These are phyloP conservation scores for Trametes cinnabarina DNA, from an alignment of 768 basidiomycete species.

Conservation along the genomic window DNA sequence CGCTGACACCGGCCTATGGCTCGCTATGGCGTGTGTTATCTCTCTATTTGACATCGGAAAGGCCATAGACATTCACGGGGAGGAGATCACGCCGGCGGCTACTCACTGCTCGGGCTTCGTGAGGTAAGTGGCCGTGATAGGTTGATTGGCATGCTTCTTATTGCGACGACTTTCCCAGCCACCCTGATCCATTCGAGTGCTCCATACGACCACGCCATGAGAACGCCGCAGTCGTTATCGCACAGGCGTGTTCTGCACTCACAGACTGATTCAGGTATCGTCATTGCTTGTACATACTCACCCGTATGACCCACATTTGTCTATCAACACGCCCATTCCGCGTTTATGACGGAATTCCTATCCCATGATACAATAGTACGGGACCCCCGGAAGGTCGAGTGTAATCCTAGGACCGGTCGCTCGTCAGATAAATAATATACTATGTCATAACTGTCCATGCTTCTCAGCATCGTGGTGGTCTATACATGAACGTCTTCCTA, in stretches of 20 bases:
- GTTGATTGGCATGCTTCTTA: background rate
- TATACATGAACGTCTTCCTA: too few relatives aligned
- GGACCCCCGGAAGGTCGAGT: too few relatives aligned
- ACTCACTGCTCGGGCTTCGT: slow-evolving; percentile 46
- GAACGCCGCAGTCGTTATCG: slow-evolving; percentile 19
- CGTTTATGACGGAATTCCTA: too few relatives aligned
- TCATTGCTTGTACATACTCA: background rate
- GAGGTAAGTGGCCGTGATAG: slow-evolving; percentile 32
- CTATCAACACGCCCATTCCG: too few relatives aligned
- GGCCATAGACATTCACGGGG: slow-evolving; percentile 41
- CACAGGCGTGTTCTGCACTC: slow-evolving; percentile 13
- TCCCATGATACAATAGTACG: too few relatives aligned
- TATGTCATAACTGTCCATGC: too few relatives aligned
- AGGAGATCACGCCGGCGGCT: slow-evolving; percentile 37
- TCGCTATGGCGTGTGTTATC: slow-evolving; percentile 43
- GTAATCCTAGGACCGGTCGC: too few relatives aligned
- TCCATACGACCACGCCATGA: slow-evolving; percentile 41
- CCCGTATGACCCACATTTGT: background rate
- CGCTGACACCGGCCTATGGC: slow-evolving; percentile 48
- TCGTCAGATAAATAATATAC: too few relatives aligned
- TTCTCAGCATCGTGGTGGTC: too few relatives aligned
- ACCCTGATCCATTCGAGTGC: slow-evolving; percentile 51
- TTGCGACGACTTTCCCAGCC: slow-evolving; percentile 32
- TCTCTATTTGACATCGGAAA: slow-evolving; percentile 46
- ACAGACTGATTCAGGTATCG: background rate